Base-by-base conservation (phyloP, 148 eudicot species). In the Silene latifolia region DNA sequence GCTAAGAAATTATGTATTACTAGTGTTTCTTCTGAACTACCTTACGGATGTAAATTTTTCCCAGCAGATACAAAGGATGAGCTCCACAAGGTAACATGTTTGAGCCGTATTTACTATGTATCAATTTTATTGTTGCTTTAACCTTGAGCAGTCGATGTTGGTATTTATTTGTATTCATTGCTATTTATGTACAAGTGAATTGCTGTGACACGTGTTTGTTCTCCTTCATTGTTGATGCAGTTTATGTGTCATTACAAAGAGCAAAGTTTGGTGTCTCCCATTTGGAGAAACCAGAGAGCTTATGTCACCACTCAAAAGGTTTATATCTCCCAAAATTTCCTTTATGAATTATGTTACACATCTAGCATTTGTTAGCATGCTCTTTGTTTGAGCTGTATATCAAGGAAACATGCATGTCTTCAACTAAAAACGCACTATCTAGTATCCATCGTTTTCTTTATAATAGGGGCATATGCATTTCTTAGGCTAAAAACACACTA, bases 261-360 rank as follows among this genome's bases (percentile, higher is more conserved):
- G 80, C 98, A 92, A 80, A 85, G 87, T 77, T 81, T 84, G 58
- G 80, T 81, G 32, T 54, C 80, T 77, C 98, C 99, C 76, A 89
- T 85, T 51, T 96, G 99, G 99, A 85, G 98, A 58, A 87, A 72
- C 77, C 90, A 89, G 63, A 88, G 94, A 29, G 86, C 98, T 85
- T 92, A 92, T 79, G 82, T 96, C 62, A 82, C 90, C 81, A 85
- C 98, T 67, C 89, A 93, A 70, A 89, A 92, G 99, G 99, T 95
- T 71, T 32, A 39, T 4, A 21, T 35, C 17, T 70, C 18, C 7
- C 42, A 4, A 15, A 46, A 10, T 61, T 75, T 47, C 67, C 0
- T 20, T 44, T 21, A 6, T 32, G 19, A 23, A 53, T 19, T 51
- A 48, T 19, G 66, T 48, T 57, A 35, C 21, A n/a, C 46, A 18